phyloP scores from a whole-genome alignment of 2,329 filamentous ascomycete species.

The Colletotrichum higginsianum region DNA sequence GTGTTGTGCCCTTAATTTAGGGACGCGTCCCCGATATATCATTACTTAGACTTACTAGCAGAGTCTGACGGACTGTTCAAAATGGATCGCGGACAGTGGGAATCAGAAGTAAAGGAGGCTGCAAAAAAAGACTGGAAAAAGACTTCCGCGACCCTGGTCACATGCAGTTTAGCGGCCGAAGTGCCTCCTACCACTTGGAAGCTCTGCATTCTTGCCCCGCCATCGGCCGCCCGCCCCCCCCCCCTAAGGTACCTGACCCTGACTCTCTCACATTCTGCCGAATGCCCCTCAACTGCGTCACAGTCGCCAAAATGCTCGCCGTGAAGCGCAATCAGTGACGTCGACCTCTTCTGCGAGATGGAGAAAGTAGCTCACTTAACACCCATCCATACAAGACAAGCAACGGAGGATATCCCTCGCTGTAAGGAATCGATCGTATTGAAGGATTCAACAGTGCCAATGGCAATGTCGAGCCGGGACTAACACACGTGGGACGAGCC shows the following conservation, averaged over 20 bases:
- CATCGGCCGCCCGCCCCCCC: conserved; percentile 19
- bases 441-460: neutral
- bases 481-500: conserved; percentile 17
- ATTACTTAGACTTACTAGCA: too few relatives aligned
- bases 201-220: conserved; percentile 33
- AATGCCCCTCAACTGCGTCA: conserved; percentile 20
- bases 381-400: too few relatives aligned
- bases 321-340: neutral
- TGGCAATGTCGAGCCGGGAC: neutral
- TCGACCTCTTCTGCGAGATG: neutral
- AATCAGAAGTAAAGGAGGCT: too few relatives aligned
- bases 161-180: conserved; percentile 11
- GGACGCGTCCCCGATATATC: neutral
- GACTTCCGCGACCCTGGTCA: neutral
- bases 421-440: conserved; percentile 5
- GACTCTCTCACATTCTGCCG: conserved; percentile 17
- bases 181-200: conserved; percentile 11
- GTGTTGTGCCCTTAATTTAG: neutral
- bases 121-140: neutral
- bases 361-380: neutral
- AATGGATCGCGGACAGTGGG: neutral
- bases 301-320: neutral
- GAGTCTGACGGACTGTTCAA: neutral
- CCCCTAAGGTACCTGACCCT: neutral
- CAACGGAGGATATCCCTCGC: neutral